Conservation (phyloP, 108 stramenopile genomes). For the Cyclotella kingstonii region DNA sequence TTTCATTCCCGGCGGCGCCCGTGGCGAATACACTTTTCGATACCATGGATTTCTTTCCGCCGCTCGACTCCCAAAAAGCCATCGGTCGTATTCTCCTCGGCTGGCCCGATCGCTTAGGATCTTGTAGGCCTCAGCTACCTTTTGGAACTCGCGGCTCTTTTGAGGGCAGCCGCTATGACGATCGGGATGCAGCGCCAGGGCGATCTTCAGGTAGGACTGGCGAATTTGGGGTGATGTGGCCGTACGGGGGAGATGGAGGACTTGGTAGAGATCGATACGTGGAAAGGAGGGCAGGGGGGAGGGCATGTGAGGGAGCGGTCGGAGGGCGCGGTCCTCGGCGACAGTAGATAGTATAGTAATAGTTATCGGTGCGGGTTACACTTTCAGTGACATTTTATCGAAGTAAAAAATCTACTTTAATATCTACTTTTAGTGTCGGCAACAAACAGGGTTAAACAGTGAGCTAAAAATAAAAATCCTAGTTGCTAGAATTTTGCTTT, state of each 20-base stretch:
- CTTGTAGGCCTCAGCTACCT: conserved; percentile 71
- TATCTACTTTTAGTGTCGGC: too few species aligned
- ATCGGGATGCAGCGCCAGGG: conserved; percentile 74
- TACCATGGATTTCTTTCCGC: conserved; percentile 60
- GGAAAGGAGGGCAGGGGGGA: conserved; percentile 17
- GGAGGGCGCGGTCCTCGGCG: too few species aligned
- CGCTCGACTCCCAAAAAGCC: conserved; percentile 42
- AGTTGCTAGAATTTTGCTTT: too few species aligned
- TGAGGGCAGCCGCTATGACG: conserved; percentile 53
- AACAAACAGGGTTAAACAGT: too few species aligned
- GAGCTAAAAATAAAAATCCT: too few species aligned
- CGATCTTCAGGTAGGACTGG: conserved; percentile 69
- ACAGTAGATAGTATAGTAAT: not conserved
- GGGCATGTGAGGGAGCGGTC: not conserved
- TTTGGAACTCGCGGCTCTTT: conserved; percentile 66
- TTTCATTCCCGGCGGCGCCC: conserved; percentile 69
- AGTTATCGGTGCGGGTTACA: too few species aligned
- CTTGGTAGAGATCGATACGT: conserved; percentile 49
- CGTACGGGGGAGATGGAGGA: conserved; percentile 48
- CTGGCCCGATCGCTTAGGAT: conserved; percentile 46
- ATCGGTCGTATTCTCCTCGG: conserved; percentile 50
- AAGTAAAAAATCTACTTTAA: too few species aligned
- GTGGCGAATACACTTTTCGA: conserved; percentile 78
- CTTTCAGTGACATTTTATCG: too few species aligned
- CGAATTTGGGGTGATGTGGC: conserved; percentile 76